phyloP scores from a whole-genome alignment of 2,329 filamentous ascomycete genomes.

The Westerdykella ornata region DNA sequence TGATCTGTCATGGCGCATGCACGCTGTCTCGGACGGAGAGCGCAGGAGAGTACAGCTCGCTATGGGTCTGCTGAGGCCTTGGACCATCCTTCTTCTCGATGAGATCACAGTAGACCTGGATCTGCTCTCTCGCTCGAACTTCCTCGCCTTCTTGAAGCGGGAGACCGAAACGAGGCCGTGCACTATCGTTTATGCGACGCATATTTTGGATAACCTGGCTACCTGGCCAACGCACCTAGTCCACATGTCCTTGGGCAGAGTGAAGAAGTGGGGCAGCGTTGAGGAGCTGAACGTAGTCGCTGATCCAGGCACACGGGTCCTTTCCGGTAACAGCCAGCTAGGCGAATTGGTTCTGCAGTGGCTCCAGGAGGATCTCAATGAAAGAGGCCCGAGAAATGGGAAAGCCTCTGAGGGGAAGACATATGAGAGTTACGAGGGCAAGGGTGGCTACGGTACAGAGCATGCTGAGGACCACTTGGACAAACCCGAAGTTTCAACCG shows the following conservation, averaged over 20 bases:
- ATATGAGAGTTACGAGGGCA: slow-evolving; percentile 53
- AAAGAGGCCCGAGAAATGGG: slow-evolving; percentile 67
- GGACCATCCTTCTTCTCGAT: slow-evolving; percentile 84
- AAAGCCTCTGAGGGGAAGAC: slow-evolving; percentile 57
- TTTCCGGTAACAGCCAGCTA: slow-evolving; percentile 69
- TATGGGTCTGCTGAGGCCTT: slow-evolving; percentile 89
- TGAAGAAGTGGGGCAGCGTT: slow-evolving; percentile 78
- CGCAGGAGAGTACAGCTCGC: slow-evolving; percentile 85
- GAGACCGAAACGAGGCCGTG: slow-evolving; percentile 79
- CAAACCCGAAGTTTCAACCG: no score
- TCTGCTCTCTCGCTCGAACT: slow-evolving; percentile 74
- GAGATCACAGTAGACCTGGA: slow-evolving; percentile 97
- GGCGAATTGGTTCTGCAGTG: slow-evolving; percentile 84
- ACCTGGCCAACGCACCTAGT: slow-evolving; percentile 93
- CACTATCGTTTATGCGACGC: slow-evolving; percentile 94
- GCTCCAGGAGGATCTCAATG: slow-evolving; percentile 72
- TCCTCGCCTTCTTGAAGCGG: slow-evolving; percentile 74
- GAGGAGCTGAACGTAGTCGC: slow-evolving; percentile 52
- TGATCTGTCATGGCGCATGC: slow-evolving; percentile 88
- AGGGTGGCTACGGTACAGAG: slow-evolving; percentile 59
- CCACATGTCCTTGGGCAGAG: slow-evolving; percentile 84
- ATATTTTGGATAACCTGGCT: slow-evolving; percentile 91
- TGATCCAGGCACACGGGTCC: slow-evolving; percentile 29
- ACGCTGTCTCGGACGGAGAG: slow-evolving; percentile 90
- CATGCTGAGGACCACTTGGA: slow-evolving; percentile 21